Conservation (phyloP, 179 eudicot species). For the Amaranthus tricolor region DNA sequence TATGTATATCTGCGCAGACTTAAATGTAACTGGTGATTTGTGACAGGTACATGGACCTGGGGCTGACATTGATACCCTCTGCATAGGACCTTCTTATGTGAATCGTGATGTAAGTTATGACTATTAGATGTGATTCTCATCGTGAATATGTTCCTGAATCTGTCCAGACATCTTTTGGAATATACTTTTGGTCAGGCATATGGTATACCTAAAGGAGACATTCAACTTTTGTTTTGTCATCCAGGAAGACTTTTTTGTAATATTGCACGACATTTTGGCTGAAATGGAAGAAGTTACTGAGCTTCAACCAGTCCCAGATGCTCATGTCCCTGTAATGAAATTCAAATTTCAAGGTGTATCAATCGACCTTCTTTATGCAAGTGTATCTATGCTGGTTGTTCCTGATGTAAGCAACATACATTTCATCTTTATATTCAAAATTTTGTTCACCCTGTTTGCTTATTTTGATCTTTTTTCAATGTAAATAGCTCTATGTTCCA, state of each 20-base stretch:
- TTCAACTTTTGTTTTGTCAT: constrained; percentile 8
- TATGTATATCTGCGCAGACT: background rate
- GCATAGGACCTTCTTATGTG: constrained; percentile 87
- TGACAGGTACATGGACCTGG: constrained; percentile 93
- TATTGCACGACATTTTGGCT: constrained; percentile 57
- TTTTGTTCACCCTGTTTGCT: background rate
- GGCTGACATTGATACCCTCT: constrained; percentile 83
- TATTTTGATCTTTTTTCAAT: background rate
- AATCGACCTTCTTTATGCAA: constrained; percentile 84
- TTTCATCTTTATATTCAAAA: background rate
- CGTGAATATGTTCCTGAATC: background rate
- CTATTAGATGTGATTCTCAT: background rate
- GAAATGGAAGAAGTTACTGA: constrained; percentile 78
- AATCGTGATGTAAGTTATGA: constrained; percentile 68
- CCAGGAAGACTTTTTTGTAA: constrained; percentile 81
- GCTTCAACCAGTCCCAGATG: constrained; percentile 91
- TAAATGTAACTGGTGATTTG: background rate
- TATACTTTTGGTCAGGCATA: background rate
- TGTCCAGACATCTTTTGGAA: background rate
- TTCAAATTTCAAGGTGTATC: constrained; percentile 84
- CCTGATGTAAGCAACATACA: constrained; percentile 65
- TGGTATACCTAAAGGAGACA: background rate
- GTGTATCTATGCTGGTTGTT: constrained; percentile 70
- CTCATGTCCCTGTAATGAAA: constrained; percentile 96
- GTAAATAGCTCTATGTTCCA: background rate